Base-by-base conservation (phyloP, 1,139 yeast species). In the Petasospora rhodanensis region DNA sequence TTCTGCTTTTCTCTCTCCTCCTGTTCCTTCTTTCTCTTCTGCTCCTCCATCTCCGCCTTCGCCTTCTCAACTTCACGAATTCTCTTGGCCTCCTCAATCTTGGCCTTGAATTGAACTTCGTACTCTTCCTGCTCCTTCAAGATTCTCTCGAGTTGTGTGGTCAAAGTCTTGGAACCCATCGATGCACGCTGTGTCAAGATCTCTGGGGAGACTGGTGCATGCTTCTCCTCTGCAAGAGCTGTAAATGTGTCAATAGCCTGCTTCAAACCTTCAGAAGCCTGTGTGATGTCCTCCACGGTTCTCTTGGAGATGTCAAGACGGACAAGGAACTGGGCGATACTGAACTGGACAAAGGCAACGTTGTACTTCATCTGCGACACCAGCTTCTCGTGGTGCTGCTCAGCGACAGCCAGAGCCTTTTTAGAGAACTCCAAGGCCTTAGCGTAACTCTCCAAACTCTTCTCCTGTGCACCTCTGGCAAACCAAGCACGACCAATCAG, bases 401-500 rank as follows among this genome's bases (percentile, higher is more conserved):
- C 54, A 16, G 67, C 62, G 24, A 58, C 52, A 4, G 58, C 63
- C 30, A 74, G 62, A 0, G 96, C 87, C 43, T 66, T 63, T 46
- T 70, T 64, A 11, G 86, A 71, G 46, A 73, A 76, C 23, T 73
- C 76, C 35, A 86, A 64, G 0, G 95, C 75, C 37, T 70, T 76
- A 31, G 70, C 64, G 38, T 80, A 72, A 39, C 70, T 77, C 7
- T 64, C 71, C 31, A 81, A 55, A 35, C 73, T 80, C 56, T 75
- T 76, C 46, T 87, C 95, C 21, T 68, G 64, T 36, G 70, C 58
- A 7, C 91, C 98, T 53, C 96, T 74, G 16, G 80, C 72, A 45
- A 79, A 78, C 96, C 97, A 91, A 2, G 94, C 91, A 43, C 93
- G 74, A 23, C 95, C 96, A 40, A 91, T 69, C 46, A 84, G 70